Conservation (phyloP, 441 rosid genomes). For the Croton laevigatus region DNA sequence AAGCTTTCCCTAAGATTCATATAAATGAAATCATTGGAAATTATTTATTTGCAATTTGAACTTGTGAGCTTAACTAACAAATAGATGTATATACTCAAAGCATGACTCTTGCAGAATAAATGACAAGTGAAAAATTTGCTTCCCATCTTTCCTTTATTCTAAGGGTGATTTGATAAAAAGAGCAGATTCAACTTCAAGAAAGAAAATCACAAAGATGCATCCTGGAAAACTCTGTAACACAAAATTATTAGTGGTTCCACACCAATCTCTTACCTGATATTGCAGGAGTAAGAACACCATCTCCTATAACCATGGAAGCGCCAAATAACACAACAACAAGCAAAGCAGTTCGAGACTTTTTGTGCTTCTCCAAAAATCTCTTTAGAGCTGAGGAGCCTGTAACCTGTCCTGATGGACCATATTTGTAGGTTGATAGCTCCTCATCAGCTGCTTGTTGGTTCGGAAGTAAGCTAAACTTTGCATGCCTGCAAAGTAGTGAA, state of each 20-base stretch:
- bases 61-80: not conserved
- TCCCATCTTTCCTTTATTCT: not conserved
- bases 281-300: conserved; percentile 84
- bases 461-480: conserved; percentile 78
- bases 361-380: conserved; percentile 77
- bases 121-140: not conserved
- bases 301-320: conserved; percentile 86
- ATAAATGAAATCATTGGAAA: conserved; percentile 3
- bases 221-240: not conserved
- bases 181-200: not conserved
- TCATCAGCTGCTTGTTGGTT: conserved; percentile 97
- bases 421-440: conserved; percentile 83
- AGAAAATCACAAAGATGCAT: not conserved
- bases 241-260: not conserved
- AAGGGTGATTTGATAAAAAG: not conserved
- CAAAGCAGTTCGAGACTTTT: conserved; percentile 56
- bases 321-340: conserved; percentile 73
- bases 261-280: conserved; percentile 58
- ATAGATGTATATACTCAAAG: not conserved
- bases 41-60: not conserved
- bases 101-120: not conserved
- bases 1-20: not conserved
- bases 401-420: conserved; percentile 44
- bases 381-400: conserved; percentile 45
- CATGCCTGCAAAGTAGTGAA: conserved; percentile 86